Conservation (phyloP, 495 filamentous ascomycete genomes). For the Podospora pseudocomata region DNA sequence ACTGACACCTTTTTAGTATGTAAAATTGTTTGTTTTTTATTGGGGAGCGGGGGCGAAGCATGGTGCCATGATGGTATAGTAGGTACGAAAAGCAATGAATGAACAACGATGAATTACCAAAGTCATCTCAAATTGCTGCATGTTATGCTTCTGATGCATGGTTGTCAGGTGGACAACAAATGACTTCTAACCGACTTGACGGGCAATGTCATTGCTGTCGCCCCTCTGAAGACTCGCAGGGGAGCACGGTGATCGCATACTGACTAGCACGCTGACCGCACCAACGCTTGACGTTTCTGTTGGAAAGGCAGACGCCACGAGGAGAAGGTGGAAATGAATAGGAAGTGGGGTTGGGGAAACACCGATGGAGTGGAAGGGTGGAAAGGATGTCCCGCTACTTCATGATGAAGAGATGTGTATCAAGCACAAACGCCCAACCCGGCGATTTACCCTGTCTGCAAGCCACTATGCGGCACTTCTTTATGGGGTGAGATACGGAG, state of each 20-base stretch:
- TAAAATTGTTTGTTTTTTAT: not conserved
- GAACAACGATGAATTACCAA: not conserved
- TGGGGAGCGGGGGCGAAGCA: not conserved
- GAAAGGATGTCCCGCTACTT: no score
- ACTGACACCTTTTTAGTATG: conserved; percentile 4
- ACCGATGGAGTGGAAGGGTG: not conserved
- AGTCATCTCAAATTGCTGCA: not conserved
- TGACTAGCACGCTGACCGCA: no score
- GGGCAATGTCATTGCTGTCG: no score
- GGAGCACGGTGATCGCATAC: no score
- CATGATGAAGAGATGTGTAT: not conserved
- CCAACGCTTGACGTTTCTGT: no score
- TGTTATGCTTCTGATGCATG: not conserved
- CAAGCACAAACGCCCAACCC: not conserved
- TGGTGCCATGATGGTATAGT: conserved; percentile 16
- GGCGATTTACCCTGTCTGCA: not conserved
- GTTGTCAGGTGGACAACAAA: not conserved
- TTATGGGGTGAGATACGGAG: not conserved
- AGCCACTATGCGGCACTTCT: not conserved
- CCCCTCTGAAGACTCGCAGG: no score
- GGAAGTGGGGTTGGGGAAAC: not conserved
- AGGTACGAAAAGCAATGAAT: conserved; percentile 18
- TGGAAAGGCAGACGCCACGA: not conserved
- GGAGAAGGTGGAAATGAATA: not conserved
- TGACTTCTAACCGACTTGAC: not conserved